Conservation (phyloP, 495 filamentous ascomycete species). For the Venustampulla echinocandica region DNA sequence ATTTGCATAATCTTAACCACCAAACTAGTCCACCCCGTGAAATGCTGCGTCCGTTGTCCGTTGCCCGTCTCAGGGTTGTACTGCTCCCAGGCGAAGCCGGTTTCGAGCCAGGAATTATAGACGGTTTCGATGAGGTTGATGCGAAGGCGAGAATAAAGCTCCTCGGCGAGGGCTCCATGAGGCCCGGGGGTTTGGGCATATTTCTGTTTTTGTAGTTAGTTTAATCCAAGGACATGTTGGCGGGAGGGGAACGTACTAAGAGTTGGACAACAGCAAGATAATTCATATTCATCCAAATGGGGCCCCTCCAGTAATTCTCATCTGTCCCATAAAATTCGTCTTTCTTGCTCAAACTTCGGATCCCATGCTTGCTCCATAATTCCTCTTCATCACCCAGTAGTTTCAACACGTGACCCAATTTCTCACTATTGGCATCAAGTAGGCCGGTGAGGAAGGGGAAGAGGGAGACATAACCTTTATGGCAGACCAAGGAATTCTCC, state of each 20-base stretch:
- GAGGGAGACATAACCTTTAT: slow-evolving; percentile 91
- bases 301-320: slow-evolving; percentile 96
- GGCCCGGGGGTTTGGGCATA: slow-evolving; percentile 51
- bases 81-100: slow-evolving; percentile 98
- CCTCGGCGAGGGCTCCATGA: slow-evolving; percentile 57
- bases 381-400: slow-evolving; percentile 73
- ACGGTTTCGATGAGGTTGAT: slow-evolving; percentile 84
- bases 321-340: slow-evolving; percentile 77
- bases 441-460: slow-evolving; percentile 85
- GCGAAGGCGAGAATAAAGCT: slow-evolving; percentile 68
- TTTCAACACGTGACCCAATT: slow-evolving; percentile 64
- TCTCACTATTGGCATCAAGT: slow-evolving; percentile 59
- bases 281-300: slow-evolving; percentile 97
- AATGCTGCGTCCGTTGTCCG: slow-evolving; percentile 94
- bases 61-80: slow-evolving; percentile 89
- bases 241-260: slow-evolving; percentile 50
- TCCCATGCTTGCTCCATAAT: slow-evolving; percentile 76
- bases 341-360: slow-evolving; percentile 78
- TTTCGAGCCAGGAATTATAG: slow-evolving; percentile 77
- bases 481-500: slow-evolving; percentile 81
- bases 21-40: slow-evolving; percentile 95
- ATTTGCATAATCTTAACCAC: slow-evolving; percentile 97
- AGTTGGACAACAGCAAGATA: slow-evolving; percentile 78
- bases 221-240: slow-evolving; percentile 8
- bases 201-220: slow-evolving; percentile 35